A percentile compares a stretch with the other conserved stretches of the same genome.
phyloP scores from a whole-genome alignment of 1,284 basidiomycete genomes.

The Rhodotorula sp. region DNA sequence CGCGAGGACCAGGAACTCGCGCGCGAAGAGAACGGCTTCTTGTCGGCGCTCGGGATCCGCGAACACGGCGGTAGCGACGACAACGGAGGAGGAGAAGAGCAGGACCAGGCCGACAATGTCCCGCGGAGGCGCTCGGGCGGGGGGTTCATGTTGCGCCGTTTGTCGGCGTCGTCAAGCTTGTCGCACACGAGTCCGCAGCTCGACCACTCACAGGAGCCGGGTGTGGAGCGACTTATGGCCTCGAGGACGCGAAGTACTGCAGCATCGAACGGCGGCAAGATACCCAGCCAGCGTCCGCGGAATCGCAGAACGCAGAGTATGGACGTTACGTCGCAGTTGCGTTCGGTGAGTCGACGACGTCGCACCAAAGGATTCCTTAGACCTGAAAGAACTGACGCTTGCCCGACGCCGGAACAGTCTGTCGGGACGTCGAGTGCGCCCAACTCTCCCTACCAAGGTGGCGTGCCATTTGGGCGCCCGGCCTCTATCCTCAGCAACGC shows the following conservation, averaged over 20 bases:
- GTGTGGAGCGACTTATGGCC: background rate
- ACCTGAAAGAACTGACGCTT: background rate
- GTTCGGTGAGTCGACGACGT: background rate
- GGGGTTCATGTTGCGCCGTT: slow-evolving; percentile 2
- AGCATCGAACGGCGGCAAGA: background rate
- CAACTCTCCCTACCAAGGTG: slow-evolving; percentile 15
- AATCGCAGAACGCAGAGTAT: slow-evolving; percentile 32
- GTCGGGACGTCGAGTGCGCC: background rate
- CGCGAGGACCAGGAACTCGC: slow-evolving; percentile 34
- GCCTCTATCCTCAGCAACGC: slow-evolving; percentile 28
- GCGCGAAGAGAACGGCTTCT: slow-evolving; percentile 24
- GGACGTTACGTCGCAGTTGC: slow-evolving; percentile 24
- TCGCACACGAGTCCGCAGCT: background rate
- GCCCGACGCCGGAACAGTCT: background rate
- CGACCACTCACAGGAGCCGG: background rate
- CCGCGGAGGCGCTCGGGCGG: slow-evolving; percentile 1
- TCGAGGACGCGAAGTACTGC: background rate
- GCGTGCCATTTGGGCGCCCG: slow-evolving; percentile 11
- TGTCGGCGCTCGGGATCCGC: slow-evolving; percentile 3
- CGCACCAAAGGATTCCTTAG: background rate
- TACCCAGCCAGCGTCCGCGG: background rate
- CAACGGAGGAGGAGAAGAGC: background rate
- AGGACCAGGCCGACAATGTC: background rate
- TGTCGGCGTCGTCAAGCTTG: background rate
- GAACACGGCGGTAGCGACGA: slow-evolving; percentile 7